phyloP scores from a whole-genome alignment of 441 rosid genomes.

The Euphorbia celastroides region DNA sequence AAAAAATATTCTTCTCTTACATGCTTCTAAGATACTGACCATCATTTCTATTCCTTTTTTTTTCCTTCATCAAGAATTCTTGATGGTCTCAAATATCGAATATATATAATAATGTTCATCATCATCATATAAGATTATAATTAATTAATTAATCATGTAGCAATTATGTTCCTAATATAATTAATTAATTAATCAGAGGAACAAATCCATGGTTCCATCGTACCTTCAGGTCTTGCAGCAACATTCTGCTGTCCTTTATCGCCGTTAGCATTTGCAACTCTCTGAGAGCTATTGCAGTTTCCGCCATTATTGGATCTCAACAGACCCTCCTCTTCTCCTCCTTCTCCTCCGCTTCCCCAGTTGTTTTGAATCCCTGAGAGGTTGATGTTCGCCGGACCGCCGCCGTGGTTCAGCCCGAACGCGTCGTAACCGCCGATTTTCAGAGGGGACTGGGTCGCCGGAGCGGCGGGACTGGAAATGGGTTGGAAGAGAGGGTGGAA shows the following conservation, averaged over 20 bases:
- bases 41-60: constrained; percentile 15
- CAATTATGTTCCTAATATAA: not conserved
- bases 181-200: constrained; percentile 45
- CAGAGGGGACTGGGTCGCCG: constrained; percentile 24
- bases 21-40: constrained; percentile 30
- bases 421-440: constrained; percentile 42
- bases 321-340: constrained; percentile 21
- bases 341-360: constrained; percentile 26
- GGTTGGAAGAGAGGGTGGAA: constrained; percentile 61
- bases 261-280: constrained; percentile 24
- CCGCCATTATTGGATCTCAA: constrained; percentile 35
- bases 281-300: constrained; percentile 25
- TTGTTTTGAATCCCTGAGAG: constrained; percentile 24
- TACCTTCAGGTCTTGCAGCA: constrained; percentile 51
- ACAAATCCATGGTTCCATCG: constrained; percentile 85
- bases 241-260: constrained; percentile 33
- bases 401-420: constrained; percentile 35
- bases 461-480: constrained; percentile 17
- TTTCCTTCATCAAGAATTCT: not conserved
- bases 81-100: constrained; percentile 1
- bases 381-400: constrained; percentile 22
- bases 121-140: not conserved
- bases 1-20: constrained; percentile 30
- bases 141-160: not conserved
- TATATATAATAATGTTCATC: constrained; percentile 5